Conservation (phyloP, 768 basidiomycete species). For the Termitomyces bulborhizus region DNA sequence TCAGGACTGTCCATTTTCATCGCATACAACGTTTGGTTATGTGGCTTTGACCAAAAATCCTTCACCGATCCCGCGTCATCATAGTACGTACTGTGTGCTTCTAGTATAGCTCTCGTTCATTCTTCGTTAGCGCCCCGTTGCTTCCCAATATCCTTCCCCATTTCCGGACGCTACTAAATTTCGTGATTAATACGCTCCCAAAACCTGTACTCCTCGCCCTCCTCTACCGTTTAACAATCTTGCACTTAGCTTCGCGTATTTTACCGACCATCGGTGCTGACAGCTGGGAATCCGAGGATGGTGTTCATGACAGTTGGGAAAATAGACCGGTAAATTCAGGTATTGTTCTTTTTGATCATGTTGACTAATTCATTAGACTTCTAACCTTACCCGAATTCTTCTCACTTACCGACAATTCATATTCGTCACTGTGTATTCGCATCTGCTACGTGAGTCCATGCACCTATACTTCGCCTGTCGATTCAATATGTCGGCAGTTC, state of each 20-base stretch:
- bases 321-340: slow-evolving; percentile 56
- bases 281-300: slow-evolving; percentile 67
- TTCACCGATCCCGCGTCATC: slow-evolving; percentile 70
- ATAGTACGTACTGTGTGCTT: slow-evolving; percentile 46
- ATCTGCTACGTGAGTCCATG: slow-evolving; percentile 64
- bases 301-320: slow-evolving; percentile 60
- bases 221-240: slow-evolving; percentile 71
- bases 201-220: slow-evolving; percentile 79
- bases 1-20: slow-evolving; percentile 83
- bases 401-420: slow-evolving; percentile 81
- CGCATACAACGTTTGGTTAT: slow-evolving; percentile 88
- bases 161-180: slow-evolving; percentile 72
- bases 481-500: slow-evolving; percentile 38
- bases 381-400: slow-evolving; percentile 65
- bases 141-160: slow-evolving; percentile 77
- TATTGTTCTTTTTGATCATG: neutral
- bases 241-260: slow-evolving; percentile 78
- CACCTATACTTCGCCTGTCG: neutral
- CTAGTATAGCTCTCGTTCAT: neutral
- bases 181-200: slow-evolving; percentile 79
- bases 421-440: slow-evolving; percentile 84
- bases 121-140: slow-evolving; percentile 53
- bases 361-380: slow-evolving; percentile 46
- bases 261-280: slow-evolving; percentile 81
- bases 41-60: slow-evolving; percentile 71